Evolutionary conservation across 129 eudicot genomes (phyloP).

Genomic region (Apium graveolens): DNA sequence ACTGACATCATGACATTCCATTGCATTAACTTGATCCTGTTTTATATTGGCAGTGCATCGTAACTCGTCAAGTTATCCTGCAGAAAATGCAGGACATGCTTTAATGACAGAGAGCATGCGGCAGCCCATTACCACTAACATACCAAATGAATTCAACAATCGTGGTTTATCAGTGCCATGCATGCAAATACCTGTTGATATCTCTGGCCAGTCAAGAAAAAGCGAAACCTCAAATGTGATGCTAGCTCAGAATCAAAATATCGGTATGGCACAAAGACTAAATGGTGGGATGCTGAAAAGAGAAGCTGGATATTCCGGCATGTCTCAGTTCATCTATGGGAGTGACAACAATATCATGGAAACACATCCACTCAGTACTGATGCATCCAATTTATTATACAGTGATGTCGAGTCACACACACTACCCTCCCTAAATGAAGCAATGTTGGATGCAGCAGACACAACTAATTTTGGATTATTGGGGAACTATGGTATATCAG

Average conservation of each 20-base stretch:
- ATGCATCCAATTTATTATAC: slow-evolving; percentile 56
- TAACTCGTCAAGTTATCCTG: slow-evolving; percentile 39
- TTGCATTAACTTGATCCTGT: background rate
- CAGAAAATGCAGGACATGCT: slow-evolving; percentile 31
- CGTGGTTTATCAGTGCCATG: slow-evolving; percentile 40
- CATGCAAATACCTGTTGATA: slow-evolving; percentile 31
- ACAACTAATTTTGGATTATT: slow-evolving; percentile 44
- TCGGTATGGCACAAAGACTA: slow-evolving; percentile 33
- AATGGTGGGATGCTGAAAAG: slow-evolving; percentile 54
- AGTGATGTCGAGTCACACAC: slow-evolving; percentile 59
- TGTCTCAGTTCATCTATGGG: slow-evolving; percentile 45
- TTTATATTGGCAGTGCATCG: slow-evolving; percentile 42
- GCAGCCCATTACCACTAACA: slow-evolving; percentile 21
- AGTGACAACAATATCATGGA: slow-evolving; percentile 38
- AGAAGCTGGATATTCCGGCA: slow-evolving; percentile 49
- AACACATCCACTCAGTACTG: slow-evolving; percentile 41
- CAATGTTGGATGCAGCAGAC: slow-evolving; percentile 49
- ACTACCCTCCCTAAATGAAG: slow-evolving; percentile 43
- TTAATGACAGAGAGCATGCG: slow-evolving; percentile 47
- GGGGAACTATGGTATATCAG: slow-evolving; percentile 49
- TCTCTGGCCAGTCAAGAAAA: slow-evolving; percentile 30
- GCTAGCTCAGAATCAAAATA: slow-evolving; percentile 46
- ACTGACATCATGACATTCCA: background rate
- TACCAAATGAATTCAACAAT: slow-evolving; percentile 39
- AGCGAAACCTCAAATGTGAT: slow-evolving; percentile 38